phyloP scores from a whole-genome alignment of 257 asterid genomes.

The Capsicum chinense region DNA sequence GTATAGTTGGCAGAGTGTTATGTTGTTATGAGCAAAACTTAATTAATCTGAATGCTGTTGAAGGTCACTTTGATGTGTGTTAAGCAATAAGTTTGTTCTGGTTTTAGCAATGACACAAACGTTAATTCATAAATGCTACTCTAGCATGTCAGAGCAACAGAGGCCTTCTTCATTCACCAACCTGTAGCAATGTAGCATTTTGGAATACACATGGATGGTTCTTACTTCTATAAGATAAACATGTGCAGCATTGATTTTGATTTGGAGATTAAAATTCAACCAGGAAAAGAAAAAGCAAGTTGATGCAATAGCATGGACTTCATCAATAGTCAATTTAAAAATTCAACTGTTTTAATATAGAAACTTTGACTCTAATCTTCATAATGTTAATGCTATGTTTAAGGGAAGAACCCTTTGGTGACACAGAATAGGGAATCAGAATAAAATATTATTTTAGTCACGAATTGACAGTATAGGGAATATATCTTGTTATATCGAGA shows the following conservation, averaged over 20 bases:
- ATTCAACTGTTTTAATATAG: not conserved
- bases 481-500: not conserved
- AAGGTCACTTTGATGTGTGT: not conserved
- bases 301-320: conserved; percentile 7
- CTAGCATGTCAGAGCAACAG: not conserved
- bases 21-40: not conserved
- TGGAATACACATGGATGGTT: not conserved
- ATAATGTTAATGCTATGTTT: not conserved
- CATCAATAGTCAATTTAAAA: not conserved
- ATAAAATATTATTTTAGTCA: not conserved
- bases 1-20: not conserved
- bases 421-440: not conserved
- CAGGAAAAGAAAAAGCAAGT: not conserved
- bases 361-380: not conserved
- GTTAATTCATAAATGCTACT: not conserved
- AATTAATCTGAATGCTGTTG: not conserved
- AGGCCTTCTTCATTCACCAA: not conserved
- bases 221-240: conserved; percentile 2
- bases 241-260: not conserved
- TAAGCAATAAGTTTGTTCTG: not conserved
- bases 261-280: not conserved
- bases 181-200: not conserved
- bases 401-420: not conserved
- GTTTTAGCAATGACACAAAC: not conserved
- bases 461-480: not conserved